Conservation (phyloP, 108 stramenopile species). For the Heterococcus sp. region DNA sequence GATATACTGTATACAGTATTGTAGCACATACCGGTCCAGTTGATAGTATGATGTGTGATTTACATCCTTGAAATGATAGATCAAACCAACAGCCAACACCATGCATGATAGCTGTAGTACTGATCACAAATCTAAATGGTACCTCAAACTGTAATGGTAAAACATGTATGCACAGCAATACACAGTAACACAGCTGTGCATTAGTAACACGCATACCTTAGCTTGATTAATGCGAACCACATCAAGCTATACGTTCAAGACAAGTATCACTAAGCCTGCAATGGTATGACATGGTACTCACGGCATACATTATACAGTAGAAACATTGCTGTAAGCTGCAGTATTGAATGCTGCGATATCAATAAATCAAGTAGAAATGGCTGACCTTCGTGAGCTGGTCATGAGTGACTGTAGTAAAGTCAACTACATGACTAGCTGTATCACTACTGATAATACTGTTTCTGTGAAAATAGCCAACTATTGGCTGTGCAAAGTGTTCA, state of each 20-base stretch:
- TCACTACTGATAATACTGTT: slow-evolving; percentile 36
- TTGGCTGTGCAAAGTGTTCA: slow-evolving; percentile 63
- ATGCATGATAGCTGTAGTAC: slow-evolving; percentile 58
- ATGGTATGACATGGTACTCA: too few species aligned
- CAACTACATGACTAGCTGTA: slow-evolving; percentile 26
- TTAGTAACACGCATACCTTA: too few species aligned
- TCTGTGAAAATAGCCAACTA: slow-evolving; percentile 59
- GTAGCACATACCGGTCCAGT: slow-evolving; percentile 54
- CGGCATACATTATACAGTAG: too few species aligned
- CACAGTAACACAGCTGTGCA: too few species aligned
- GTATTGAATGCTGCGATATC: too few species aligned
- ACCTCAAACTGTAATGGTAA: slow-evolving; percentile 20
- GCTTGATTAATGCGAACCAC: too few species aligned
- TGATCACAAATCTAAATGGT: slow-evolving; percentile 32
- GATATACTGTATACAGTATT: too few species aligned
- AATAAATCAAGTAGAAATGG: too few species aligned
- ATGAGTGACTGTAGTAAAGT: slow-evolving; percentile 43
- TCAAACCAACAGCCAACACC: slow-evolving; percentile 68
- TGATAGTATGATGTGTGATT: slow-evolving; percentile 20
- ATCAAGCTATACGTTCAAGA: too few species aligned
- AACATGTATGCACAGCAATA: too few species aligned
- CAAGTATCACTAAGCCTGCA: too few species aligned
- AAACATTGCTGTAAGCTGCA: too few species aligned
- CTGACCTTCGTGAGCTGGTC: slow-evolving; percentile 25
- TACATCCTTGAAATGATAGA: slow-evolving; percentile 55